phyloP scores from a whole-genome alignment of 2,329 filamentous ascomycete species.

The Aspergillus ochraceoroseus region DNA sequence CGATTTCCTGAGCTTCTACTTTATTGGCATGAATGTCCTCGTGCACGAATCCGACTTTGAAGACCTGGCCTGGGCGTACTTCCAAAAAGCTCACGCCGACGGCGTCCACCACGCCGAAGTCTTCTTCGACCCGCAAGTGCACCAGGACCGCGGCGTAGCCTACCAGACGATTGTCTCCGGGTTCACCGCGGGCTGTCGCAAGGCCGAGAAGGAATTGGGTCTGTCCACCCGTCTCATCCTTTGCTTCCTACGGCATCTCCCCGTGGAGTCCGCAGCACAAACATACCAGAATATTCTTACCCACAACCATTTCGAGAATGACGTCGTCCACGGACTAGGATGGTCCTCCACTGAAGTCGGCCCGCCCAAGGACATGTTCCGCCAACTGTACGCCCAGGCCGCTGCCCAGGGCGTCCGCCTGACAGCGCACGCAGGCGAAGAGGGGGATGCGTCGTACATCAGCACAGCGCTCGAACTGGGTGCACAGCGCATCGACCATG shows the following conservation, averaged over 20 bases:
- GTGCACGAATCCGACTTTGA: slow-evolving; percentile 64
- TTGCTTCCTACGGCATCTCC: slow-evolving; percentile 67
- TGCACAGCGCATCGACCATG: slow-evolving; percentile 68
- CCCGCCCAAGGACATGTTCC: slow-evolving; percentile 56
- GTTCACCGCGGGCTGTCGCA: slow-evolving; percentile 55
- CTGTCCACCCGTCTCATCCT: slow-evolving; percentile 63
- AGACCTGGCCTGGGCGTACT: slow-evolving; percentile 67
- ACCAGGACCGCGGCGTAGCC: slow-evolving; percentile 58
- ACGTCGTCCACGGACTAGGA: slow-evolving; percentile 59
- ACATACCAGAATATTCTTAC: slow-evolving; percentile 41
- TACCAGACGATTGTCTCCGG: slow-evolving; percentile 62
- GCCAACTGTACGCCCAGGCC: slow-evolving; percentile 56
- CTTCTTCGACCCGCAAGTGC: slow-evolving; percentile 77
- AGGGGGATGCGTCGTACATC: slow-evolving; percentile 65
- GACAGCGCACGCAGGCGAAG: slow-evolving; percentile 74
- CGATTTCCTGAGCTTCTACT: slow-evolving; percentile 75
- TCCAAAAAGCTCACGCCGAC: slow-evolving; percentile 58
- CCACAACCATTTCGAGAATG: slow-evolving; percentile 42
- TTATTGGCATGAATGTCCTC: slow-evolving; percentile 68
- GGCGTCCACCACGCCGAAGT: slow-evolving; percentile 69
- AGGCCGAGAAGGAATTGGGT: slow-evolving; percentile 59
- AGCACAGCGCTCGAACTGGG: slow-evolving; percentile 59
- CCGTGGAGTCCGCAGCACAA: slow-evolving; percentile 52
- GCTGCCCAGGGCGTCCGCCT: slow-evolving; percentile 51
- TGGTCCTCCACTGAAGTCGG: slow-evolving; percentile 60